Evolutionary conservation across 140 eudicot genomes (phyloP), one percentile per base, ranked within the genome.

Genomic region (Cichorium intybus): DNA sequence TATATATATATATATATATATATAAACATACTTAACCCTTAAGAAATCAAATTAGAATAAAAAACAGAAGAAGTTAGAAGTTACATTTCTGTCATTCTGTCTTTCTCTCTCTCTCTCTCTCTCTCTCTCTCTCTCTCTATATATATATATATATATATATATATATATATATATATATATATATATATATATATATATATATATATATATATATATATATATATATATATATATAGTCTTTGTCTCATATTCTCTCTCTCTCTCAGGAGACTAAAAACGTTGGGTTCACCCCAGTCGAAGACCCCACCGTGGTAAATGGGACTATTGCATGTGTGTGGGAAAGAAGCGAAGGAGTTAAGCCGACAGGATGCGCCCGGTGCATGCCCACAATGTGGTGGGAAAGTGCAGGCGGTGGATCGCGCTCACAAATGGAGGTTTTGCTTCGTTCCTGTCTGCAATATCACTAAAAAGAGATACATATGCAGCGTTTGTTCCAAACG

Each of bases 381-480:
- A 0, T 79, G 84, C 41, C 84, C 80, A 1, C 16, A 39, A 35
- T 79, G 84, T 15, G 77, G 77, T 16, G 84, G 84, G 8, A 71
- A 71, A 14, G 85, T 80, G 43, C 71, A 71, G 39, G 81, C 81
- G 6, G 60, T 80, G 1, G 78, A 71, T 3, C 71, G 59, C 35
- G 69, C 64, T 24, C 65, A 70, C 20, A 54, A 47, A 24, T 70
- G 79, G 76, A 60, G 71, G 41, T 55, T 72, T 24, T 80, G 79
- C 54, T 75, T 61, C 46, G 17, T 75, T 20, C 73, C 73, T 6
- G 28, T 76, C 39, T 71, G 85, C 29, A 71, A 70, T 54, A 43
- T 62, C 14, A 48, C 58, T 34, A 80, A 80, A 60, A 68, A 79
- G 29, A 71, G 73, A 50, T 80, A 59, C 60, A 24, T 34, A 24